Evolutionary conservation across 148 eudicot species (phyloP).

Genomic region (Pouteria glomerata): DNA sequence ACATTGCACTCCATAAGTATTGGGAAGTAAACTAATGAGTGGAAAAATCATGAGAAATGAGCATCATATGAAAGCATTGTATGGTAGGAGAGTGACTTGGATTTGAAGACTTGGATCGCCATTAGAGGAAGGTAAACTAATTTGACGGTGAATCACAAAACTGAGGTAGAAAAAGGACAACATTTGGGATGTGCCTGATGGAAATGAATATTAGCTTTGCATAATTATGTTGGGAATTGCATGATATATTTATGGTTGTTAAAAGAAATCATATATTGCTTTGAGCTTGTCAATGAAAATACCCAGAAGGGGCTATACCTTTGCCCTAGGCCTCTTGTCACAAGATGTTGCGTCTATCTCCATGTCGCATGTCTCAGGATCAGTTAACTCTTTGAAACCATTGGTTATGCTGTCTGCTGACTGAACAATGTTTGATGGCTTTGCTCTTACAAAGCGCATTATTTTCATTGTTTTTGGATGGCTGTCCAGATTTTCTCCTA

Average conservation of each 20-base stretch:
- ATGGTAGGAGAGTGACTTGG: no score
- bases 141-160: neutral
- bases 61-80: neutral
- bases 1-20: no score
- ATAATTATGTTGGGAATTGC: neutral
- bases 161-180: neutral
- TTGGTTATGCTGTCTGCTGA: neutral
- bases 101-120: neutral
- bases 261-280: no score
- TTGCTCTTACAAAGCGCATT: neutral
- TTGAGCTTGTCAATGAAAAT: neutral
- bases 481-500: neutral
- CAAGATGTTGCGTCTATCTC: neutral
- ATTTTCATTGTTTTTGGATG: neutral
- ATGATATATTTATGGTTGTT: no score
- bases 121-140: neutral
- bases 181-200: neutral
- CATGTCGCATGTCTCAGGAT: neutral
- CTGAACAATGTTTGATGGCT: neutral
- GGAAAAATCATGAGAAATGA: neutral
- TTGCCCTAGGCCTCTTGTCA: neutral
- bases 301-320: constrained; percentile 4
- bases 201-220: neutral
- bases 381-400: neutral
- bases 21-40: neutral